Evolutionary conservation across 2,329 filamentous ascomycete genomes (phyloP).

Genomic region (Colletotrichum sp.): DNA sequence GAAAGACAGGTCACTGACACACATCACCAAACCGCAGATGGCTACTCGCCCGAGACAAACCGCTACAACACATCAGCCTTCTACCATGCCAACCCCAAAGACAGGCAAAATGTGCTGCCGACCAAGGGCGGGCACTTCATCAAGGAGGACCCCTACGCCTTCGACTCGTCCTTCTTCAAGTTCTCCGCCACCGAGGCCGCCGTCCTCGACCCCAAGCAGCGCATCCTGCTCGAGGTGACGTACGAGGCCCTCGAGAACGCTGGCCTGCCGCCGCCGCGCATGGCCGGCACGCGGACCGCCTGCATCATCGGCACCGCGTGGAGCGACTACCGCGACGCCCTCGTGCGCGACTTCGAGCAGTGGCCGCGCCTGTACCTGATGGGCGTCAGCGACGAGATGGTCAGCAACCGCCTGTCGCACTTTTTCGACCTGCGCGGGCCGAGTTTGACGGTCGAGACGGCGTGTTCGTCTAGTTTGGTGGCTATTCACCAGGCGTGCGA

Average conservation of each 20-base stretch:
- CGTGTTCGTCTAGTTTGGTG: slow-evolving; percentile 52
- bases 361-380: slow-evolving; percentile 43
- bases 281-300: not conserved
- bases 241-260: slow-evolving; percentile 26
- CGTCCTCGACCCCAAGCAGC: slow-evolving; percentile 29
- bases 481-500: slow-evolving; percentile 47
- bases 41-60: not conserved
- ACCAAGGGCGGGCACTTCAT: slow-evolving; percentile 28
- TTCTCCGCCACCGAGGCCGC: slow-evolving; percentile 42
- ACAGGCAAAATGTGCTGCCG: not conserved
- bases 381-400: slow-evolving; percentile 34
- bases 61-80: not conserved
- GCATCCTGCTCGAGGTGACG: slow-evolving; percentile 24
- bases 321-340: slow-evolving; percentile 31
- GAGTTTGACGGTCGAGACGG: slow-evolving; percentile 55
- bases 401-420: slow-evolving; percentile 50
- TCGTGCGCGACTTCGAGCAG: slow-evolving; percentile 26
- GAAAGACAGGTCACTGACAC: not conserved
- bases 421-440: slow-evolving; percentile 51
- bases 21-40: not conserved
- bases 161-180: slow-evolving; percentile 44
- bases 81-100: not conserved
- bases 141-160: slow-evolving; percentile 28
- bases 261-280: slow-evolving; percentile 2
- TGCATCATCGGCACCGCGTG: slow-evolving; percentile 4